Base-by-base conservation (phyloP, 1,284 basidiomycete species). In the Salmacisia buchloeana region DNA sequence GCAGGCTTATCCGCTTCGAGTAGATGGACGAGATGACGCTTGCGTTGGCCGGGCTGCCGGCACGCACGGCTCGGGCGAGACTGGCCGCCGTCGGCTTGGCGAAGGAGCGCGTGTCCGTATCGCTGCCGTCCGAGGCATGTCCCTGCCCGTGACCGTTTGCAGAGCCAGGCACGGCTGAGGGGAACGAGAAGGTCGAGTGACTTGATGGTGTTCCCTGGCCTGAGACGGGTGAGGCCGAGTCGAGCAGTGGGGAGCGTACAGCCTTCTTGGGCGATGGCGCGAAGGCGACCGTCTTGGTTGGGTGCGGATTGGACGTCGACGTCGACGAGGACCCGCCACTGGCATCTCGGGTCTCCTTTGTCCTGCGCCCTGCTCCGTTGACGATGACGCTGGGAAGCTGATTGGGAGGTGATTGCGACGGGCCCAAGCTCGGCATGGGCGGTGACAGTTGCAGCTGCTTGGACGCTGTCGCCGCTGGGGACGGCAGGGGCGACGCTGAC, bases 251-350 rank as follows among this genome's bases (percentile, higher is more conserved):
- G 10, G 62, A 27, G 10, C 60, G 10, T n/a, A 34, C 58, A 7
- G 57, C 65, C 62, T 75, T 75, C 46, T 72, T 72, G 25, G 73
- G 73, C 3, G 73, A 75, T 12, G 73, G 73, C n/a, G 73, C 73
- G 36, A 75, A 75, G 6, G 72, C 73, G 15, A 75, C 72, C 3
- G 69, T 62, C 56, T 71, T 75, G 41, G 38, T 54, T 25, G 18
- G 35, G 27, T n/a, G 21, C 3, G 13, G 21, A 10, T 13, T 57
- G 15, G 56, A 18, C 23, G 57, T 6, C 7, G 31, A 25, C 36
- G 46, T n/a, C 15, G 23, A 7, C n/a, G 36, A 38, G 9, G 27
- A 23, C 7, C 36, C 33, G 18, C 29, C 57, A 25, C 41, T 34
- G 6, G 58, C 57, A 12, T 31, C 63, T 10, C 15, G 34, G 6